Conservation (phyloP, 345 rosid species). For the Melaleuca quinquenervia region DNA sequence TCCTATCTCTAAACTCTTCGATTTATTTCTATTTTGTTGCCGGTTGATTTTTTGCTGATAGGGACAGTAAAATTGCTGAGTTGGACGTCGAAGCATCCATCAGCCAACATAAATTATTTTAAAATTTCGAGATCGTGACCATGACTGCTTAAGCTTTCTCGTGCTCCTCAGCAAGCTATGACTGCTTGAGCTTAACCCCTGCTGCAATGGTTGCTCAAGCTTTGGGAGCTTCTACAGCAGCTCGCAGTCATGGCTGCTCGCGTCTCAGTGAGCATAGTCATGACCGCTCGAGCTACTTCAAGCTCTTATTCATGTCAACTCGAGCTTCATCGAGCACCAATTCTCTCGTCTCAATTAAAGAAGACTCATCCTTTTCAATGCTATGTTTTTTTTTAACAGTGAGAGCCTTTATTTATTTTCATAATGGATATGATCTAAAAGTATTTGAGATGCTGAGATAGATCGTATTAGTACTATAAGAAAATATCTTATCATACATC, state of each 20-base stretch:
- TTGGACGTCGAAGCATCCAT: rapidly evolving
- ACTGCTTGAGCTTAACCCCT: not conserved
- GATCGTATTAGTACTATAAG: too few relatives aligned
- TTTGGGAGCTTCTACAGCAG: not conserved
- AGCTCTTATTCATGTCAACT: not conserved
- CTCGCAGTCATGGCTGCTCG: not conserved
- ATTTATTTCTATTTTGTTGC: not conserved
- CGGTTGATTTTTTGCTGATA: not conserved
- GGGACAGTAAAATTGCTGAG: rapidly evolving
- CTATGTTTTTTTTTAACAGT: too few relatives aligned
- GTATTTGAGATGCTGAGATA: too few relatives aligned
- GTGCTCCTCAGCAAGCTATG: not conserved
- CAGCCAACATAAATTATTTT: not conserved
- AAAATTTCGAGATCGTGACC: not conserved
- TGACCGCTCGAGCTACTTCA: not conserved
- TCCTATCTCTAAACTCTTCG: not conserved
- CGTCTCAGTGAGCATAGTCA: not conserved
- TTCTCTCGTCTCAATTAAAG: too few relatives aligned
- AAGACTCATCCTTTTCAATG: too few relatives aligned
- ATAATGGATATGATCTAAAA: too few relatives aligned
- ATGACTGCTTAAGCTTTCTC: not conserved
- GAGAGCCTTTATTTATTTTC: too few relatives aligned
- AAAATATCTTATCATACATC: too few relatives aligned
- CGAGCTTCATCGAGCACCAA: not conserved
- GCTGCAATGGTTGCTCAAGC: not conserved